Percentiles rank a stretch among this genome's conserved stretches.
phyloP scores from a whole-genome alignment of 768 basidiomycete genomes.

The Pleurotus giganteus region DNA sequence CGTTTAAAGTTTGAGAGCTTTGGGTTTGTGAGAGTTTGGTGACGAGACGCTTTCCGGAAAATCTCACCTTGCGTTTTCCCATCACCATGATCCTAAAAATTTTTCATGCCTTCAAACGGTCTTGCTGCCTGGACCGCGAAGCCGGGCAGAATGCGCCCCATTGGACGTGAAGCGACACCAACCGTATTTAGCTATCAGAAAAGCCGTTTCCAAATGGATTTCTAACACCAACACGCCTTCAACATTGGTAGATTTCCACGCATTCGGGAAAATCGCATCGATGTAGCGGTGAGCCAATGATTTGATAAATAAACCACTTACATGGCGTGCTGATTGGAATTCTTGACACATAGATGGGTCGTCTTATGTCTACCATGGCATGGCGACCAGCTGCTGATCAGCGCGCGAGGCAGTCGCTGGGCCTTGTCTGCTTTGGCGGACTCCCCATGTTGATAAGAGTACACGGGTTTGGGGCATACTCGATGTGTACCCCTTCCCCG shows the following conservation, averaged over 20 bases:
- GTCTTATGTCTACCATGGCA: neutral
- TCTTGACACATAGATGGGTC: neutral
- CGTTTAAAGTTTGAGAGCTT: neutral
- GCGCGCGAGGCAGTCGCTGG: neutral
- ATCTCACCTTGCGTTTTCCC: neutral
- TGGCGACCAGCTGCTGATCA: neutral
- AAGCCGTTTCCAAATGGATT: neutral
- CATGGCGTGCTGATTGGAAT: too few relatives aligned
- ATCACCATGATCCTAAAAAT: neutral
- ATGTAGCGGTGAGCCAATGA: neutral
- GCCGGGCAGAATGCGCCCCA: neutral
- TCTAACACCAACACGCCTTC: neutral
- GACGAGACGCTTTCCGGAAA: neutral
- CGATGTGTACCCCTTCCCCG: neutral
- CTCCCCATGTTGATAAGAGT: neutral
- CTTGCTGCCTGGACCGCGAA: neutral
- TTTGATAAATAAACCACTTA: neutral
- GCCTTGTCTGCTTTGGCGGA: neutral
- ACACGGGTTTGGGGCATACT: neutral
- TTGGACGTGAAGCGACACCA: neutral
- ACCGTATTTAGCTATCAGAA: neutral
- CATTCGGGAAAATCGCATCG: neutral
- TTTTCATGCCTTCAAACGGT: neutral
- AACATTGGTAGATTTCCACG: neutral
- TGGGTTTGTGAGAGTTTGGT: neutral